A percentile compares a stretch with the other conserved stretches of the same genome.
phyloP scores from a whole-genome alignment of 345 rosid genomes.

The Eutrema yunnanense region DNA sequence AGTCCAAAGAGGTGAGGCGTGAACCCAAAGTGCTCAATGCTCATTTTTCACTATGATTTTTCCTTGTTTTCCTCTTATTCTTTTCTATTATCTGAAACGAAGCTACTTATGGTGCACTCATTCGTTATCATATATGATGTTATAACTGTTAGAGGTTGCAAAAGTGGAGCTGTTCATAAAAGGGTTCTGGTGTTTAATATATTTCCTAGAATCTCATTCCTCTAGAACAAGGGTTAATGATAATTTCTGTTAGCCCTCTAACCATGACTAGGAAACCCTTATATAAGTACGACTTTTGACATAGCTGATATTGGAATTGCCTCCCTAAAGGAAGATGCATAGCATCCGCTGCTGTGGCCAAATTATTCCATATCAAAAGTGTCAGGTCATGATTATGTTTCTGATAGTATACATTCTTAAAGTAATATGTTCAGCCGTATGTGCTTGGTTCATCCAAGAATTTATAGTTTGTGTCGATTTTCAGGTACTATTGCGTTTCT shows the following conservation, averaged over 20 bases:
- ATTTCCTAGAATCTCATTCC: background rate
- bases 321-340: background rate
- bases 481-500: slow-evolving; percentile 91
- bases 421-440: background rate
- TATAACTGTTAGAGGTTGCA: background rate
- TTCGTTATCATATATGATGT: background rate
- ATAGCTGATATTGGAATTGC: background rate
- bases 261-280: slow-evolving; percentile 2
- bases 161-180: background rate
- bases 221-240: background rate
- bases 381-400: background rate
- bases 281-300: background rate
- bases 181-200: background rate
- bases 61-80: background rate
- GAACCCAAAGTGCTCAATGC: background rate
- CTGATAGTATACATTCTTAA: background rate
- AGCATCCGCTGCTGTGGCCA: background rate
- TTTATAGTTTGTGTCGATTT: slow-evolving; percentile 2
- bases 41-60: background rate
- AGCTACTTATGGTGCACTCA: slow-evolving; percentile 1
- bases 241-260: background rate
- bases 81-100: background rate
- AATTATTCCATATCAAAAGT: slow-evolving; percentile 1
- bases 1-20: slow-evolving; percentile 78
- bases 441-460: background rate